Evolutionary conservation across 805 yeast genomes (phyloP), one percentile per base, ranked within the genome.

Genomic region (Ogataea trehalophila): DNA sequence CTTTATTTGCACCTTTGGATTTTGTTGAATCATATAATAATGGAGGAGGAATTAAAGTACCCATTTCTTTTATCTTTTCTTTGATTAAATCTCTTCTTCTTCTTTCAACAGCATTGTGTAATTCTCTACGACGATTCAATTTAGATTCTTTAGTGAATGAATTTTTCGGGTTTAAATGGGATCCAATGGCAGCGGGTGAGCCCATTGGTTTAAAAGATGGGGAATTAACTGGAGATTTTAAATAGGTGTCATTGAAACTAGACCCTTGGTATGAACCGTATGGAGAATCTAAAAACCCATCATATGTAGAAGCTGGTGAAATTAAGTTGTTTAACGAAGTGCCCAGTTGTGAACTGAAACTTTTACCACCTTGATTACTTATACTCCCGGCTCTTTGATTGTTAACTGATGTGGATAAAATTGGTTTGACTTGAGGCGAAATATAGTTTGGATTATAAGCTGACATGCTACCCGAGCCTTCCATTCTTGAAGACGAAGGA

Each of bases 91-190:
- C 98, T 52, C 98, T 75, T 61, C 98, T 77, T 56, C 96, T 75
- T 58, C 97, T 76, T 66, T 91, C 98, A 5, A 91, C 97, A 1
- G 96, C 96, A 62, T 91, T 91, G 65, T 91, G 98, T 52, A 89
- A 83, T 61, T 90, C 96, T 50, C 96, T 71, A 52, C 96, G 76
- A 52, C 96, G 75, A 51, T 81, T 78, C 45, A 86, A 64, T 60
- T 85, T 86, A 49, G 85, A 89, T 45, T 85, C 95, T 58, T 80
- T 81, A 4, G 77, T 65, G 36, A 76, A 47, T 44, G 63, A 59
- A 43, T 54, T 65, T 45, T 66, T 67, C 4, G 68, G 67, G 40
- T 66, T 66, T 54, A 66, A 47, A 45, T 66, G 68, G 2, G 67
- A 53, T 5, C 65, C 61, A 35, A 56, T 49, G 4, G 69, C 61